These are phyloP conservation scores for Crithidia expoeki DNA, from an alignment of 208 protist species.

Conservation along the genomic window DNA sequence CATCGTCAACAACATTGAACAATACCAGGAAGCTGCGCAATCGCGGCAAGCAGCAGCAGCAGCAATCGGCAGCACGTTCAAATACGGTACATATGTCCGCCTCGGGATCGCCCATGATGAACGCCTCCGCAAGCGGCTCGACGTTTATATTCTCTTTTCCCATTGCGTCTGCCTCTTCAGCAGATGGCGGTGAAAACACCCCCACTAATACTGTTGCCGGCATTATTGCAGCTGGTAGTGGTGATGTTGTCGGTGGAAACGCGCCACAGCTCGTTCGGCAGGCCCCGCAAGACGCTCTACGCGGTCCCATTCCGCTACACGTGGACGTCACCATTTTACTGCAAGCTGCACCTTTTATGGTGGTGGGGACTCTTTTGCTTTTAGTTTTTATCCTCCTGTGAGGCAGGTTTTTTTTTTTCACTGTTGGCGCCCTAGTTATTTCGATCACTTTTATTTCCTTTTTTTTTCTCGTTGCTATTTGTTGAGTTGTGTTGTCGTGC, in stretches of 20 bases:
- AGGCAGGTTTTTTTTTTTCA: background rate
- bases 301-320: background rate
- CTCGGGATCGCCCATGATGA: background rate
- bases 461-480: conserved; percentile 3
- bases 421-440: background rate
- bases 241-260: background rate
- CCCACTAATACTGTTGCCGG: background rate
- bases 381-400: conserved; percentile 29
- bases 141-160: background rate
- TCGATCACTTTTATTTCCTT: background rate
- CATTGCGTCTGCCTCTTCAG: background rate
- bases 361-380: conserved; percentile 16
- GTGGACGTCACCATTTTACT: conserved; percentile 20
- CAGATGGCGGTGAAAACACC: background rate
- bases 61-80: background rate
- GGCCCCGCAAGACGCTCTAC: background rate
- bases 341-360: conserved; percentile 30
- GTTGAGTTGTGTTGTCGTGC: background rate
- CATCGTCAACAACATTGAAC: background rate
- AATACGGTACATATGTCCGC: background rate
- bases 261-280: conserved; percentile 1
- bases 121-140: background rate
- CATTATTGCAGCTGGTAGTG: background rate
- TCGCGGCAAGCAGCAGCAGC: background rate
- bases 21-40: conserved; percentile 4